These are phyloP conservation scores for Pseudevernia furfuracea DNA, from an alignment of 495 filamentous ascomycete species.

Conservation along the genomic window DNA sequence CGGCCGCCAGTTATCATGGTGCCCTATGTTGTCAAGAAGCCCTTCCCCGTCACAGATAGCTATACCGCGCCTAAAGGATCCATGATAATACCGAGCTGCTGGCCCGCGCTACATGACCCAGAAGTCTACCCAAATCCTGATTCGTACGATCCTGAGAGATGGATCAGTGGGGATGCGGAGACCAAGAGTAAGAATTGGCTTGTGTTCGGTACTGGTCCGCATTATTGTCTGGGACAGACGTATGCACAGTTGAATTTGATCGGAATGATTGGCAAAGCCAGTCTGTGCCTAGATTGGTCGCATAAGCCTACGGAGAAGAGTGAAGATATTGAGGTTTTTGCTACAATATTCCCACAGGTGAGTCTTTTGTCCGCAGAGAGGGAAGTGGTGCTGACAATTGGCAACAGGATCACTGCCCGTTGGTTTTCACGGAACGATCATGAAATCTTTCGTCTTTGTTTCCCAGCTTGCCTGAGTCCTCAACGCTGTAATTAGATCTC, in stretches of 20 bases:
- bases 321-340: constrained; percentile 97
- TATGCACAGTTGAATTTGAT: constrained; percentile 89
- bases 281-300: constrained; percentile 81
- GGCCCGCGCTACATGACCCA: constrained; percentile 84
- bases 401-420: constrained; percentile 56
- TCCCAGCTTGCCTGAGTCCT: background rate
- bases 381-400: constrained; percentile 9
- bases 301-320: constrained; percentile 72
- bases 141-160: constrained; percentile 78
- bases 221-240: constrained; percentile 93
- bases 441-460: background rate
- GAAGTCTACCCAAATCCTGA: constrained; percentile 89
- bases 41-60: constrained; percentile 80
- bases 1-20: constrained; percentile 97
- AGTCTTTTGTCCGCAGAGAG: constrained; percentile 32
- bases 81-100: constrained; percentile 90
- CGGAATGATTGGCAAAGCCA: constrained; percentile 91
- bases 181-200: constrained; percentile 93
- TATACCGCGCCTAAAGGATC: constrained; percentile 89
- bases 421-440: constrained; percentile 48
- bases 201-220: constrained; percentile 91
- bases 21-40: constrained; percentile 89
- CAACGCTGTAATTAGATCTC: constrained; percentile 4
- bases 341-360: constrained; percentile 95
- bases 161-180: constrained; percentile 85